Percentiles rank a stretch among this genome's conserved stretches.
phyloP scores from a whole-genome alignment of 768 basidiomycete species.

The Hypsizygus marmoreus region DNA sequence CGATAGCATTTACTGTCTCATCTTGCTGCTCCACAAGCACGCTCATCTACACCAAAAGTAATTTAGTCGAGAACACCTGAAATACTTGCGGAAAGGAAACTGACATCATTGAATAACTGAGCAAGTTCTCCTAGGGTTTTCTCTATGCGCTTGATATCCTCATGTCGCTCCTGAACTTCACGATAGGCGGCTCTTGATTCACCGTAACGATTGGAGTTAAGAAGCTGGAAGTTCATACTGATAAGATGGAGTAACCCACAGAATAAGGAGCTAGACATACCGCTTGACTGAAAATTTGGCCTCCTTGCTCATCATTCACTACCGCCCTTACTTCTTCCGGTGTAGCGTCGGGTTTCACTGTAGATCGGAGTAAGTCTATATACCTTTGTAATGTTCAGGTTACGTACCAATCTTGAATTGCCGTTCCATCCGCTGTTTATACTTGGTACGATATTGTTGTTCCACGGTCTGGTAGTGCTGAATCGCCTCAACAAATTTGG shows the following conservation, averaged over 20 bases:
- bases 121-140: constrained; percentile 90
- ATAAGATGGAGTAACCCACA: constrained; percentile 9
- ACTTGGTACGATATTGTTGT: constrained; percentile 73
- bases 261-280: constrained; percentile 38
- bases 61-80: neutral
- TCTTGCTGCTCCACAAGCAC: constrained; percentile 94
- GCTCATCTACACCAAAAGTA: constrained; percentile 66
- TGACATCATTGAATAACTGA: constrained; percentile 92
- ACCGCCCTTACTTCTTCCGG: constrained; percentile 86
- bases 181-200: constrained; percentile 88
- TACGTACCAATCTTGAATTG: constrained; percentile 83
- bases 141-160: constrained; percentile 95
- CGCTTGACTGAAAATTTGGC: constrained; percentile 90
- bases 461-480: constrained; percentile 86
- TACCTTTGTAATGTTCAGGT: neutral
- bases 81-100: constrained; percentile 27
- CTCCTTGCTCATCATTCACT: constrained; percentile 79
- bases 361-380: neutral
- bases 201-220: constrained; percentile 90
- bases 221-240: constrained; percentile 53
- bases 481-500: constrained; percentile 83
- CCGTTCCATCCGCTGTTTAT: constrained; percentile 80
- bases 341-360: constrained; percentile 92
- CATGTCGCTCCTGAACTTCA: constrained; percentile 97
- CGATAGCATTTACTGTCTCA: constrained; percentile 81